Evolutionary conservation across 176 grass and related monocot species (phyloP).

Genomic region (Saccharum spontaneum): DNA sequence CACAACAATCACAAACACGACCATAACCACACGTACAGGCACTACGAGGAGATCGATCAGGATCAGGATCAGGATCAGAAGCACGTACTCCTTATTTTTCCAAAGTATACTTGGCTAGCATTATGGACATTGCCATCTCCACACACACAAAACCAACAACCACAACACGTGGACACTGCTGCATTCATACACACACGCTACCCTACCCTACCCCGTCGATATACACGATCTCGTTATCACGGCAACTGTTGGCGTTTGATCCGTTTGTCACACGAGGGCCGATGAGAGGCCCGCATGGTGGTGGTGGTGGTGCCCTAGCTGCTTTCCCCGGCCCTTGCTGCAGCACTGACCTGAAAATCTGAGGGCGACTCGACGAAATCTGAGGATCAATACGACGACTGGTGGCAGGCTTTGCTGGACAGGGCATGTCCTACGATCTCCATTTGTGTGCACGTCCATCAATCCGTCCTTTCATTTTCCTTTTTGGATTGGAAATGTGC

Average conservation of each 20-base stretch:
- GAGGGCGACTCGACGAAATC: background rate
- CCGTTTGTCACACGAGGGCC: background rate
- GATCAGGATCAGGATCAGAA: background rate
- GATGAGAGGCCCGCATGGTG: background rate
- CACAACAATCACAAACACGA: background rate
- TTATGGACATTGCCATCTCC: conserved; percentile 1
- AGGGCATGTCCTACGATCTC: background rate
- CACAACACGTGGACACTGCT: background rate
- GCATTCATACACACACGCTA: background rate
- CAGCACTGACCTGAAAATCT: background rate
- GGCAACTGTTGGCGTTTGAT: conserved; percentile 15
- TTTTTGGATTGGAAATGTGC: background rate
- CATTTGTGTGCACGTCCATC: background rate
- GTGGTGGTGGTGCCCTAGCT: background rate
- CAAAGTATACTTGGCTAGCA: background rate
- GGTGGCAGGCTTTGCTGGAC: background rate
- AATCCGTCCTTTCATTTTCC: background rate
- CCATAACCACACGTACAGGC: conserved; percentile 14
- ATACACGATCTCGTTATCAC: background rate
- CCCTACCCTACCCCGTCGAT: background rate
- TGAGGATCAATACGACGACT: background rate
- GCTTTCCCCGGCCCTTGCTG: background rate
- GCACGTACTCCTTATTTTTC: conserved; percentile 23
- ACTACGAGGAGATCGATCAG: background rate
- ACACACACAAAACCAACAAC: background rate